Base-by-base conservation (phyloP, 768 basidiomycete species). In the Mycena polygramma region DNA sequence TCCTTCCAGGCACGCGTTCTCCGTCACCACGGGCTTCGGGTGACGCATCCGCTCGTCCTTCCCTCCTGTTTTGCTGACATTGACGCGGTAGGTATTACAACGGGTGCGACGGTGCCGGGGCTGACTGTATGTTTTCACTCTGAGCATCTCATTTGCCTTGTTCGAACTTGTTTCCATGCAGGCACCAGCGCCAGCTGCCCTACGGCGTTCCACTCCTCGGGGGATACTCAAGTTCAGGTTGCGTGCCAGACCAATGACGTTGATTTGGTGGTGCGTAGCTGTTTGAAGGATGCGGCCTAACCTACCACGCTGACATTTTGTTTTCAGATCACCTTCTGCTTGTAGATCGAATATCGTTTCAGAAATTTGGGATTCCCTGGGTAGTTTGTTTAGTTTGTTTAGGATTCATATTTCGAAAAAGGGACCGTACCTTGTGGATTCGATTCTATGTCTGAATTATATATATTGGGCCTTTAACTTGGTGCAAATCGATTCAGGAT, bases 11-110 rank as follows among this genome's bases (percentile, higher is more conserved):
- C 78, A 77, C 54, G 43, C 78, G 13, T 82, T 79, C 74, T 81
- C 81, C 2, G 79, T 82, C 11, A 79, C 78, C 41, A 77, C 78
- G 51, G 80, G 80, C n/a, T 82, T 82, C 64, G 76, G 75, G 30
- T 30, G 30, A 30, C 30, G 30, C 30, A 30, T 30, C 30, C 30
- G 30, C 30, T 30, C 30, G 30, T 30, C 30, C 30, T 30, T 30
- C 30, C 30, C 30, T 30, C 2, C 3, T 6, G 30, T 30, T 30
- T 30, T 30, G 6, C 30, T 30, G 30, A 30, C 30, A 30, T 30
- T 30, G 30, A 30, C 30, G 30, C 2, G 2, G 30, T 6, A 30
- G 30, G 30, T 30, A 30, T 75, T 79, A 61, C 69, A 35, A 30
- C 64, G 76, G 76, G 65, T 78, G 79, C 22, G 79, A 78, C 66